Evolutionary conservation across 257 asterid genomes (phyloP).

Genomic region (Capsicum pubescens): DNA sequence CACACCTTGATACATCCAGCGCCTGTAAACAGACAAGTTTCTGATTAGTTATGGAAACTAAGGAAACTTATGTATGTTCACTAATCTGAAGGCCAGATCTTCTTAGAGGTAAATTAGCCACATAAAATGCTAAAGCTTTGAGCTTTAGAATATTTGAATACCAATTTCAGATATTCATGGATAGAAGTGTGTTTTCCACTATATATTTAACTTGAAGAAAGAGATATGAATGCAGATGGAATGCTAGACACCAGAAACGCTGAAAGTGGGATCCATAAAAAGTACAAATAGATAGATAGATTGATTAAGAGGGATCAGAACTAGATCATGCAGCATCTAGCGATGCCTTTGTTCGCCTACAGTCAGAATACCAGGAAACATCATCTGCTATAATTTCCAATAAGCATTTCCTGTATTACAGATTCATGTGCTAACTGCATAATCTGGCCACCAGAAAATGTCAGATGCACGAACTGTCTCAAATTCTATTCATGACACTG

Average conservation of each 20-base stretch:
- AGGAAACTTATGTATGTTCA: background rate
- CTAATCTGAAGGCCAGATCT: background rate
- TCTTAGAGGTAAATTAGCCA: background rate
- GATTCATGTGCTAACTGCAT: conserved; percentile 20
- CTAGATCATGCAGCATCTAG: background rate
- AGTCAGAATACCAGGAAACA: conserved; percentile 2
- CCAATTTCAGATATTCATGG: conserved; percentile 7
- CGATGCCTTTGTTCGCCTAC: conserved; percentile 11
- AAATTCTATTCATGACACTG: background rate
- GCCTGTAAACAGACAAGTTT: conserved; percentile 48
- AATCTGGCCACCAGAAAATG: background rate
- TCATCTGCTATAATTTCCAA: conserved; percentile 5
- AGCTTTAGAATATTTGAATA: background rate
- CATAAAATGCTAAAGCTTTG: background rate
- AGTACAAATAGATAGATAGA: background rate
- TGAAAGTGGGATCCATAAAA: background rate
- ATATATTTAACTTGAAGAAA: conserved; percentile 8
- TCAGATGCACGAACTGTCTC: background rate
- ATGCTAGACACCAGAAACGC: background rate
- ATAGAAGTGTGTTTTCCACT: background rate
- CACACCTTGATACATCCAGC: conserved; percentile 75
- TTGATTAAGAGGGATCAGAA: background rate
- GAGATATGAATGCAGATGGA: background rate
- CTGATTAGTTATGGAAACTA: conserved; percentile 3
- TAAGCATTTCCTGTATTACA: conserved; percentile 14